phyloP scores from a whole-genome alignment of 805 yeast genomes.

The Groenewaldozyma salmanticensis region DNA sequence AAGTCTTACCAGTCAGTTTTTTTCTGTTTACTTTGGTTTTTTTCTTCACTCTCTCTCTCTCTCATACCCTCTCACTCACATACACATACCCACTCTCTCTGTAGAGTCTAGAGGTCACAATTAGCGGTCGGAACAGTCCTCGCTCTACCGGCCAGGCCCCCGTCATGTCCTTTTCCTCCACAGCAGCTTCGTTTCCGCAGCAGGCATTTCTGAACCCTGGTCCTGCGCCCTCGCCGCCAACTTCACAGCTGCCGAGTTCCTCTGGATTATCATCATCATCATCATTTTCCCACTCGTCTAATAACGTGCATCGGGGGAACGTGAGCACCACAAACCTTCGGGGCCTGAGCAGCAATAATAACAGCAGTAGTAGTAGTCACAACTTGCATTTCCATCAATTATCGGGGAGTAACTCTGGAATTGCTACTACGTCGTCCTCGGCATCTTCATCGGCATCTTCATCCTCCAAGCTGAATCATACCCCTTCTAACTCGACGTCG shows the following conservation, averaged over 20 bases:
- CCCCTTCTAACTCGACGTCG: constrained; percentile 7
- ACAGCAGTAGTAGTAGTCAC: background rate
- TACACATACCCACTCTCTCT: too few relatives aligned
- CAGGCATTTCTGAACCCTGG: constrained; percentile 45
- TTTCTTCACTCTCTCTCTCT: too few relatives aligned
- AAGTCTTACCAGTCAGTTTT: too few relatives aligned
- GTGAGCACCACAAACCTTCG: constrained; percentile 1
- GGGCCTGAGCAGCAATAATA: background rate
- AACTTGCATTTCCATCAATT: background rate
- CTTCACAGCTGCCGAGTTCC: background rate
- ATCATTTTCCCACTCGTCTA: too few relatives aligned
- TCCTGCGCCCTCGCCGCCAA: constrained; percentile 47
- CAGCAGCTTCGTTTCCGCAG: constrained; percentile 35
- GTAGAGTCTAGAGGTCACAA: too few relatives aligned
- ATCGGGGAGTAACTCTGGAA: background rate
- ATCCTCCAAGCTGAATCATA: background rate
- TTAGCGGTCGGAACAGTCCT: too few relatives aligned
- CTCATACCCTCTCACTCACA: too few relatives aligned
- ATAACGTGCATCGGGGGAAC: background rate
- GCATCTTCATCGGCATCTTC: background rate
- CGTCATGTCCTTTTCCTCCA: constrained; percentile 40
- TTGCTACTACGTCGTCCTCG: background rate
- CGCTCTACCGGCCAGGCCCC: too few relatives aligned
- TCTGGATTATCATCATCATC: too few relatives aligned
- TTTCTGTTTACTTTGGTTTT: too few relatives aligned